phyloP scores from a whole-genome alignment of 2,329 filamentous ascomycete genomes.

The Monilinia fructigena region DNA sequence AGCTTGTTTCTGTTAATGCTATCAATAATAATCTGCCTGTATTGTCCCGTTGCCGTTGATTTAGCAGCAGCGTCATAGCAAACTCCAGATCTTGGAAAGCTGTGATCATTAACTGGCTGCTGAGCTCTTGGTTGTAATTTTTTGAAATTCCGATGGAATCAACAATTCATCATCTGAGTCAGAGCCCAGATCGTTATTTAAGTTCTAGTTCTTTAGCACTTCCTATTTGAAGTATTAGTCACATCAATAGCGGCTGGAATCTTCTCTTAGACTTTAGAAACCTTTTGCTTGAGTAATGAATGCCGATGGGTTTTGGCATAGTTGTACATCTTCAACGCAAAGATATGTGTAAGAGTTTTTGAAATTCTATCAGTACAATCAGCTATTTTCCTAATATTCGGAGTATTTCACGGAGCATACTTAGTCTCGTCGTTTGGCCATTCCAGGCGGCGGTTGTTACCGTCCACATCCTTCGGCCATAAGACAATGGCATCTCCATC shows the following conservation, averaged over 20 bases:
- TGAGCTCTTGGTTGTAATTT: neutral
- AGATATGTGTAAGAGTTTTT: neutral
- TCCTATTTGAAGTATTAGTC: neutral
- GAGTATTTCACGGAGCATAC: neutral
- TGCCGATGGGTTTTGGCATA: neutral
- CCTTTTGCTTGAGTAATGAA: neutral
- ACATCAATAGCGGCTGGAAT: neutral
- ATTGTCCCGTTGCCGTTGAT: neutral
- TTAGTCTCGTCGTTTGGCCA: neutral
- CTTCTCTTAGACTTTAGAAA: neutral
- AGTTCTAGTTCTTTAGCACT: neutral
- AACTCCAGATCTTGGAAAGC: neutral
- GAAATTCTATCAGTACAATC: neutral
- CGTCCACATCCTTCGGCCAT: neutral
- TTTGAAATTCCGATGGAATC: neutral
- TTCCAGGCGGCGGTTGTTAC: neutral
- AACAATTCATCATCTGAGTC: neutral
- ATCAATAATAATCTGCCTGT: neutral
- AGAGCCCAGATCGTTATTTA: too few relatives aligned
- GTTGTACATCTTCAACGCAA: neutral
- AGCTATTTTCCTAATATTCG: neutral
- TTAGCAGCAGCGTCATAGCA: too few relatives aligned
- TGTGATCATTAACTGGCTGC: neutral
- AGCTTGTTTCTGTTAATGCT: neutral
- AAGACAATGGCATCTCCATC: neutral